These are phyloP conservation scores for Lactarius pseudohatsudake DNA, from an alignment of 768 basidiomycete genomes.

Conservation along the genomic window DNA sequence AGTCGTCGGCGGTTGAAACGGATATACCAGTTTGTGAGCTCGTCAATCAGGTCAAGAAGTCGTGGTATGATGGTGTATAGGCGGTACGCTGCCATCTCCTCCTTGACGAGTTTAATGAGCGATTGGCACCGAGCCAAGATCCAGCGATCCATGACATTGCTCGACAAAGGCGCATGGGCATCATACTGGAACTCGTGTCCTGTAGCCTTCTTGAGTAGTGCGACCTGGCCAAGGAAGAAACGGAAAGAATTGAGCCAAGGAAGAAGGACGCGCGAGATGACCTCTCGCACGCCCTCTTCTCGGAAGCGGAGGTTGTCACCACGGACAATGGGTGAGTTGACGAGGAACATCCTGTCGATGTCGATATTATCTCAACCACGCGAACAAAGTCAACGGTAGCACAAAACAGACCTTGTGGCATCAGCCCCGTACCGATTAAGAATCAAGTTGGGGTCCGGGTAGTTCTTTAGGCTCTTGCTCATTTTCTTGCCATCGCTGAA, in stretches of 20 bases:
- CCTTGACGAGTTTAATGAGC: constrained; percentile 83
- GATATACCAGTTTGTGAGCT: constrained; percentile 99
- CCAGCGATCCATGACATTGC: constrained; percentile 99
- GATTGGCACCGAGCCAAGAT: constrained; percentile 98
- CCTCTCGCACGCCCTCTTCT: constrained; percentile 96
- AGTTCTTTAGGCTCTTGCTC: constrained; percentile 97
- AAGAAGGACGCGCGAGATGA: constrained; percentile 91
- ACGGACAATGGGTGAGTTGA: constrained; percentile 97
- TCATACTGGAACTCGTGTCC: constrained; percentile 83
- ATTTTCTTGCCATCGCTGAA: constrained; percentile 96
- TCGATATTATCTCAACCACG: background rate
- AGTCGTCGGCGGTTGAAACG: constrained; percentile 95
- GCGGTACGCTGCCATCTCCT: constrained; percentile 97
- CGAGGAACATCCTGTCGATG: constrained; percentile 82
- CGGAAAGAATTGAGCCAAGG: constrained; percentile 99
- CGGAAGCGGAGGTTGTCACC: constrained; percentile 98
- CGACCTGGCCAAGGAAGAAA: constrained; percentile 96
- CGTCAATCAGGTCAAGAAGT: constrained; percentile 87
- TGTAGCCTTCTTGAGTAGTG: constrained; percentile 77
- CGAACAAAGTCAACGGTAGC: background rate
- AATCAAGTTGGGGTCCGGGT: constrained; percentile 91
- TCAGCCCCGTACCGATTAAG: constrained; percentile 94
- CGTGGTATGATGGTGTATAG: constrained; percentile 98
- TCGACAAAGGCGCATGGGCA: constrained; percentile 76
- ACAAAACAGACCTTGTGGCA: constrained; percentile 67